phyloP scores from a whole-genome alignment of 2,329 filamentous ascomycete species.

The Fusarium globosum region DNA sequence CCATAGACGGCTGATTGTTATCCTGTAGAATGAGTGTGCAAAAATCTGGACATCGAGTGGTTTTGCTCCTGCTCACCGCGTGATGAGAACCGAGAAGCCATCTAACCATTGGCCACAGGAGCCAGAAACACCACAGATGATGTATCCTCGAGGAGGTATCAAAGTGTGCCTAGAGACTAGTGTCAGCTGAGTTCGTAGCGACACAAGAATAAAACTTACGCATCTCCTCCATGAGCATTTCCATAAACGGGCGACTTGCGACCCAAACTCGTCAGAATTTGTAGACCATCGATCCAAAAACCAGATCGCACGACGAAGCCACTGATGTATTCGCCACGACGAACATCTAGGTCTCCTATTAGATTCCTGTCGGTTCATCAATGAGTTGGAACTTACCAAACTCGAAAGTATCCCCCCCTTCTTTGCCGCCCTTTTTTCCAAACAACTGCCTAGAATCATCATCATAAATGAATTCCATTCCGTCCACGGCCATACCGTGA shows the following conservation, averaged over 20 bases:
- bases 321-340: conserved; percentile 85
- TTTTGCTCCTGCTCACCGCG: conserved; percentile 44
- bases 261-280: conserved; percentile 90
- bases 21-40: conserved; percentile 28
- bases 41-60: conserved; percentile 5
- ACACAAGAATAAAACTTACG: conserved; percentile 69
- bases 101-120: conserved; percentile 85
- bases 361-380: conserved; percentile 6
- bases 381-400: conserved; percentile 67
- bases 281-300: conserved; percentile 86
- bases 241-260: conserved; percentile 88
- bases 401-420: conserved; percentile 78
- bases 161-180: conserved; percentile 75
- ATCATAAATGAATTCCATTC: conserved; percentile 93
- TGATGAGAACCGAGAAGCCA: conserved; percentile 81
- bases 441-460: conserved; percentile 87
- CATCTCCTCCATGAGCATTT: conserved; percentile 80
- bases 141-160: conserved; percentile 89
- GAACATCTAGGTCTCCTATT: conserved; percentile 72
- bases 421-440: conserved; percentile 80
- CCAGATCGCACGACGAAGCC: conserved; percentile 87
- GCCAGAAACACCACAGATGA: conserved; percentile 87
- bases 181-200: conserved; percentile 8
- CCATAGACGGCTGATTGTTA: conserved; percentile 9
- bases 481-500: conserved; percentile 81